Conservation (phyloP, 2,329 filamentous ascomycete genomes). For the Biscogniauxia sp. region DNA sequence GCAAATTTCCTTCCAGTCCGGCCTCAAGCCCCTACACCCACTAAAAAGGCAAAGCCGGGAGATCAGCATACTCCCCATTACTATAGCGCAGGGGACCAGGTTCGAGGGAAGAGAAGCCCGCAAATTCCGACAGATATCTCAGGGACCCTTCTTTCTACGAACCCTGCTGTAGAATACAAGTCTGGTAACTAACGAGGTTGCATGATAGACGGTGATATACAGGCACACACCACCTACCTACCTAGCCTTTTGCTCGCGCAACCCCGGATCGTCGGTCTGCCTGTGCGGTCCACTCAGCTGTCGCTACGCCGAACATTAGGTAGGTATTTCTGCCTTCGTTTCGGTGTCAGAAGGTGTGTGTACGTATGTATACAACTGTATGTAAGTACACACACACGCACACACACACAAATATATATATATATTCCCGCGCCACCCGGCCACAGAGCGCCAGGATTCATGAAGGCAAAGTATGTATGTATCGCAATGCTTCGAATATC, state of each 20-base stretch:
- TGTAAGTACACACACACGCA: no score
- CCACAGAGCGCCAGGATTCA: not conserved
- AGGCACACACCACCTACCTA: not conserved
- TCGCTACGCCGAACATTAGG: not conserved
- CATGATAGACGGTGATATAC: not conserved
- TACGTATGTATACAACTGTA: not conserved
- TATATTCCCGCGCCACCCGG: not conserved
- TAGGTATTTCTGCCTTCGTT: not conserved
- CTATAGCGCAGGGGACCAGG: not conserved
- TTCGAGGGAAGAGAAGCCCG: not conserved
- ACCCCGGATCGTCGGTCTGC: slow-evolving; percentile 25
- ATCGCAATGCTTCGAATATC: not conserved
- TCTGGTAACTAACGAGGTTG: not conserved
- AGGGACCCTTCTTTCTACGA: not conserved
- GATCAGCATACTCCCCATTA: not conserved
- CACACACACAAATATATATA: no score
- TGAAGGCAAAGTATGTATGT: not conserved
- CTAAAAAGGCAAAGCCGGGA: not conserved
- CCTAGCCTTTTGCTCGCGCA: not conserved
- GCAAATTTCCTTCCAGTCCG: slow-evolving; percentile 2
- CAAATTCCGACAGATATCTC: not conserved
- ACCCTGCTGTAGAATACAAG: not conserved
- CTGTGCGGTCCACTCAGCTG: slow-evolving; percentile 2
- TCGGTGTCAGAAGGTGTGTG: not conserved
- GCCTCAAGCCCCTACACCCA: slow-evolving; percentile 9